phyloP scores from a whole-genome alignment of 148 eudicot species.

The Arbutus unedo region DNA sequence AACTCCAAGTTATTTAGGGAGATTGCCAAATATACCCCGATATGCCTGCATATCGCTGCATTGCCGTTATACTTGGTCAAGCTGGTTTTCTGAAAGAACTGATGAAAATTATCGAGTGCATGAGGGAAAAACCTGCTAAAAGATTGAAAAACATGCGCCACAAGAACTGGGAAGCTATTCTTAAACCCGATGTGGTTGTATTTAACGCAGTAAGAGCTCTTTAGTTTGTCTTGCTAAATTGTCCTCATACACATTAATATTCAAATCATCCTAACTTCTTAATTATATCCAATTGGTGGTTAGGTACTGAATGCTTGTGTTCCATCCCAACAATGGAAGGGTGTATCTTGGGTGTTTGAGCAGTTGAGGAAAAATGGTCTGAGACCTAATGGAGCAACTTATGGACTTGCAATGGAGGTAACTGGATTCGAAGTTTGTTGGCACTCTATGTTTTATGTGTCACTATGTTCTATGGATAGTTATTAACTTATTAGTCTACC shows the following conservation, averaged over 20 bases:
- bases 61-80: constrained; percentile 88
- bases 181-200: constrained; percentile 80
- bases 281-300: constrained; percentile 5
- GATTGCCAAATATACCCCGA: constrained; percentile 90
- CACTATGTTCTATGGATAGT: constrained; percentile 3
- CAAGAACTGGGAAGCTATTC: constrained; percentile 76
- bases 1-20: constrained; percentile 44
- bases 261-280: neutral
- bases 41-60: constrained; percentile 88
- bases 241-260: neutral
- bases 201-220: constrained; percentile 77
- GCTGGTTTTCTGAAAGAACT: constrained; percentile 85
- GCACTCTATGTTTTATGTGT: neutral
- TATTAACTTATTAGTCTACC: neutral
- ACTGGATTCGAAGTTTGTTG: constrained; percentile 5
- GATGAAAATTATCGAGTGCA: constrained; percentile 59
- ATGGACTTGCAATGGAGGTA: constrained; percentile 99
- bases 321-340: constrained; percentile 77
- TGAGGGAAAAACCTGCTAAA: constrained; percentile 69
- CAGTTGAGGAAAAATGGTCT: constrained; percentile 70
- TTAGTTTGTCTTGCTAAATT: neutral
- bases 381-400: constrained; percentile 75
- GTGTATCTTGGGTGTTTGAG: constrained; percentile 93
- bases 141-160: constrained; percentile 52
- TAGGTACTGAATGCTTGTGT: constrained; percentile 93